Base-by-base conservation (phyloP, 164 flowering plant species). In the Amborella trichopoda region DNA sequence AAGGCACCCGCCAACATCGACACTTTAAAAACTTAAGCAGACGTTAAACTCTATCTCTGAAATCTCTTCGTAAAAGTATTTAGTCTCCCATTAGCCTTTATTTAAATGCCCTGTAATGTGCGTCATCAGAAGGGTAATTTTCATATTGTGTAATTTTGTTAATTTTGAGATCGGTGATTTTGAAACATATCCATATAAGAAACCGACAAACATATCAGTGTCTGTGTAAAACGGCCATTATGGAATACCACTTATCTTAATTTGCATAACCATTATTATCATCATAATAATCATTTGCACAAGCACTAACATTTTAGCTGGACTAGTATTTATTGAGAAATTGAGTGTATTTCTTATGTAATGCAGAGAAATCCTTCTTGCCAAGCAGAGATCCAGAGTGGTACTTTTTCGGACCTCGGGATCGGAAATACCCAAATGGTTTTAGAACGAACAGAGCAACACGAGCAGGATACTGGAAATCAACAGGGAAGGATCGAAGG, bases 351-450 rank as follows among this genome's bases (percentile, higher is more conserved):
- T 33, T 33, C 21, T 24, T 32, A 6, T 0, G 0, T 44, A 18
- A 24, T 26, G 26, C 52, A 86, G 96, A 87, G 13, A 87, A 83
- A 61, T 87, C 96, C 2, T 83, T 80, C 61, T 61, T 87, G 55
- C 94, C 94, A 5, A 83, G 96, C 53, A 66, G 83, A 50, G 96
- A 87, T 38, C 94, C 94, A 8, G 96, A 87, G 46, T 87, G 96
- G 96, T 87, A 87, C 53, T 87, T 87, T 48, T 87, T 87, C 28
- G 94, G 95, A 23, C 95, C 95, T 0, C 55, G 94, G 49, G 94
- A 84, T 50, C 56, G 94, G 5, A 84, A 84, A 54, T 85, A 85
- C 44, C 95, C 95, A 0, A 86, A 86, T 50, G 95, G 95, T 26
- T 86, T 76, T 60, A 61, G 95, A 43, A 86, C 95, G 13, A 86